phyloP scores from a whole-genome alignment of 1,284 basidiomycete genomes.

The Cryptococcus sp. region DNA sequence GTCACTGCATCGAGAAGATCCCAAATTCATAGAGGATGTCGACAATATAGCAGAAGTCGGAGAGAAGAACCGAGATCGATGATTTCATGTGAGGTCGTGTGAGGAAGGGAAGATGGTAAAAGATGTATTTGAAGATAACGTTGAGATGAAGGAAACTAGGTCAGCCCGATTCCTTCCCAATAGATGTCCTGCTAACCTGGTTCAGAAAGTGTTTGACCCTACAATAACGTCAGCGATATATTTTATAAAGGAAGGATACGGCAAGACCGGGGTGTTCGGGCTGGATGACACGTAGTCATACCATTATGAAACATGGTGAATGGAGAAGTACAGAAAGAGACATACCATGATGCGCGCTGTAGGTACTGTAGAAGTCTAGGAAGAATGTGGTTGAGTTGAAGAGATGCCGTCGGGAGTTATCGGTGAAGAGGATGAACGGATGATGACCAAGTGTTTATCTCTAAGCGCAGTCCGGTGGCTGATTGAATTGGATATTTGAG shows the following conservation, averaged over 20 bases:
- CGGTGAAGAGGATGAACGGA: no score
- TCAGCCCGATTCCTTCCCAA: slow-evolving; percentile 1
- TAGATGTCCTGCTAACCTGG: slow-evolving; percentile 34
- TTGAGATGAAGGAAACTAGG: slow-evolving; percentile 3
- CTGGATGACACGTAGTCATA: no score
- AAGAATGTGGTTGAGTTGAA: no score
- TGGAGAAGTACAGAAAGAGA: no score
- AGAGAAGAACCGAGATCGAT: neutral
- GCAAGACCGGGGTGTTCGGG: neutral
- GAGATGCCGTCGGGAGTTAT: no score
- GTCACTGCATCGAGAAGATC: slow-evolving; percentile 52
- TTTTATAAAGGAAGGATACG: neutral
- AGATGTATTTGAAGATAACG: neutral
- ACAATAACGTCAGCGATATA: neutral
- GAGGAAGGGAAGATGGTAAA: slow-evolving; percentile 1
- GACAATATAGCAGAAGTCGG: neutral
- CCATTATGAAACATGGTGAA: no score
- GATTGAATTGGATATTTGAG: no score
- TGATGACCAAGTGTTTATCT: no score
- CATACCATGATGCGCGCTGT: no score
- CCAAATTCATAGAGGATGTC: no score
- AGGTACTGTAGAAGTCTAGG: no score
- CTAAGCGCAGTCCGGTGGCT: no score
- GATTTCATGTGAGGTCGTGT: slow-evolving; percentile 9
- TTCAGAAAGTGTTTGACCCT: slow-evolving; percentile 50